Conservation (phyloP, 164 flowering plant genomes). For the grape (Vitis vinifera) region ASM3070453v1 NC_081820.1:5084001-5084500, state of each 20-base stretch:
- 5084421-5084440: no score
- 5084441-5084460: no score
- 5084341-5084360: no score
- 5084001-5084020: conserved; percentile 15
- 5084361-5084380: no score
- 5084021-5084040: conserved; percentile 20
- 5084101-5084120: conserved; percentile 6
- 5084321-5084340: no score
- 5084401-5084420: no score
- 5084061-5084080: neutral
- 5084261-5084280: no score
- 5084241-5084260: no score
- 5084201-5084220: neutral
- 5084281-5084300: no score
- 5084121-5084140: conserved; percentile 5
- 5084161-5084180: neutral
- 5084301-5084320: no score
- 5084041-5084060: neutral
- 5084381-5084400: no score
- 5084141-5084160: conserved; percentile 2
- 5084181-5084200: neutral
- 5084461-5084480: neutral
- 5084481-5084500: neutral
- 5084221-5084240: no score
- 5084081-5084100: conserved; percentile 9